Base-by-base conservation (phyloP, 495 filamentous ascomycete genomes). In the Podospora pseudocomata region DNA sequence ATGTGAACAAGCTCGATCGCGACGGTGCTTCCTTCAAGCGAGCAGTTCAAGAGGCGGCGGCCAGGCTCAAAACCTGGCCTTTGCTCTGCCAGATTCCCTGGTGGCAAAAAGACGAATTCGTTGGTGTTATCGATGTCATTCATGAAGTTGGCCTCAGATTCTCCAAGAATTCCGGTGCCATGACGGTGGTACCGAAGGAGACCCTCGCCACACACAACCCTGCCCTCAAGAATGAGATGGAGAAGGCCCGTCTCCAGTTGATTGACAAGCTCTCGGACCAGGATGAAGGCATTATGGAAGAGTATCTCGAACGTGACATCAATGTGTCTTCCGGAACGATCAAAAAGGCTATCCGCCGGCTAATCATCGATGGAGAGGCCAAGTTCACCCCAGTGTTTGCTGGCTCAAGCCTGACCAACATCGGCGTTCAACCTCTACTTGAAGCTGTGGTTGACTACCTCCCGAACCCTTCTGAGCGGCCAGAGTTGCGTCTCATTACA, bases 1-100 rank as follows among this genome's bases (percentile, higher is more conserved):
- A 90, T 68, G 85, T 98, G 71, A 99, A 99, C 80, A 99, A 99
- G 77, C 87, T 99, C 15, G 96, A 99, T 73, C 89, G 96, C 44
- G 92, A 96, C 68, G 96, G 96, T 1, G 94, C 96, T 11, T 90
- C 91, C 4, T 99, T 98, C 81, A 89, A 88, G 20, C 85, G 88
- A 53, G 96, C 95, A 0, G 89, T 97, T 4, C 90, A 88, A 65
- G 93, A 98, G 75, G 89, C 95, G 23, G 93, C 89, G 7, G 83
- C 87, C 2, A 87, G 93, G 65, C 85, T 99, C 34, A 83, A 86
- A 67, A 92, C 89, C 2, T 95, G 89, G 87, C 96, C 96, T 15
- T 88, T 94, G 23, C 88, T 99, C 18, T 97, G 94, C 74, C 93
- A 97, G 72, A 92, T 99, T 64, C 96, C 96, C 1, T 95, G 94